phyloP scores from a whole-genome alignment of 129 eudicot species.

The Glebionis coronaria region DNA sequence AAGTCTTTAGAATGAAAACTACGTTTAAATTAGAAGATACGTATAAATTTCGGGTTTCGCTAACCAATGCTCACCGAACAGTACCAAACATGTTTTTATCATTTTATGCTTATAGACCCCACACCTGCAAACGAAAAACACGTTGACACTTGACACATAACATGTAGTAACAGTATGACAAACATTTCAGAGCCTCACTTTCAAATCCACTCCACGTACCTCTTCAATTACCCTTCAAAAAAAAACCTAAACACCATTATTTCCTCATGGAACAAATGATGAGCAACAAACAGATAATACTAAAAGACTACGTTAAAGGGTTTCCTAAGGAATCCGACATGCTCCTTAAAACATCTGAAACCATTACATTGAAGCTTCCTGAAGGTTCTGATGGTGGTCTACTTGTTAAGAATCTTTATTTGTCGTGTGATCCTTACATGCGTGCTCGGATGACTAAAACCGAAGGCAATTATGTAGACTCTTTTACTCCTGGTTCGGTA shows the following conservation, averaged over 20 bases:
- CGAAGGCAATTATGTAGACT: conserved; percentile 12
- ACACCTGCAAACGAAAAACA: no score
- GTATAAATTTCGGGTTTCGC: no score
- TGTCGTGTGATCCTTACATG: conserved; percentile 31
- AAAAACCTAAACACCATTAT: neutral
- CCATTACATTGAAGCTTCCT: conserved; percentile 4
- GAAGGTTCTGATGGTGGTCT: conserved; percentile 2
- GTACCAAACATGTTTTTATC: no score
- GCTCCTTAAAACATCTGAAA: conserved; percentile 1
- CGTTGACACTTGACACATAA: no score
- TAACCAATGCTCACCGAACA: no score
- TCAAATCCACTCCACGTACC: no score
- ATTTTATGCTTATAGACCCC: no score
- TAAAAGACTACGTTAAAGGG: conserved; percentile 11
- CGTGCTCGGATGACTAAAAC: conserved; percentile 15
- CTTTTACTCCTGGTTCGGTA: conserved; percentile 32
- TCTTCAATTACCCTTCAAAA: neutral
- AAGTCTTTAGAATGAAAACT: no score
- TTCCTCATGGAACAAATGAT: neutral
- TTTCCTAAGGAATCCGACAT: conserved; percentile 8
- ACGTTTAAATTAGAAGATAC: no score
- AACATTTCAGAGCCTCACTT: no score
- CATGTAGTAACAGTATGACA: no score
- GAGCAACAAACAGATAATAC: neutral
- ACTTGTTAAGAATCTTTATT: conserved; percentile 20